Evolutionary conservation across 2,329 filamentous ascomycete genomes (phyloP), one percentile per base, ranked within the genome.

Genomic region (Talaromyces sp.): DNA sequence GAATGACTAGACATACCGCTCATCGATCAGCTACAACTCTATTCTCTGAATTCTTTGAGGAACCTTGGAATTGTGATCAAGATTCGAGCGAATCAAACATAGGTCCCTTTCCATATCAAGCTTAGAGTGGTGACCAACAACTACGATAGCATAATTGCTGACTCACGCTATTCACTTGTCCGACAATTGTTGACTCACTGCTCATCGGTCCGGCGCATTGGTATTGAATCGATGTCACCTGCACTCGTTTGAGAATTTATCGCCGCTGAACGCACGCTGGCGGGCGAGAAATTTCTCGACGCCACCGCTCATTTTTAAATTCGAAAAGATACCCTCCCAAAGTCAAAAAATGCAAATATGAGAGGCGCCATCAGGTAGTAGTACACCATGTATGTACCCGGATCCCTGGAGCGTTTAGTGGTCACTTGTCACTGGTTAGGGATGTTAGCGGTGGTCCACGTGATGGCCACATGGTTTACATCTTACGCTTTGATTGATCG

Each of bases 381-480:
- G 19, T 25, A 25, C 25, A 17, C 31, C 49, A 50, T 50, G 47
- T 50, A 17, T 15, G 10, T 49, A 50, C 47, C 8, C 25, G 15
- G 52, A 57, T 35, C n/a, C 19, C 4, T 11, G 17, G 52, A 9
- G 31, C n/a, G 52, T 22, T 25, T n/a, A 22, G 33, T 31, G 47
- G 47, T 31, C 22, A 56, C 52, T 31, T 22, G 47, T 31, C 22
- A 56, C 52, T 56, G 49, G 31, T 35, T 27, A 35, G 50, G 33
- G 19, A 57, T 31, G 33, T 1, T 1, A 35, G 22, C 33, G 33
- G 27, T 22, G 52, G 31, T 22, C 33, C 54, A 37, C 54, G 54
- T 57, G 50, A 33, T n/a, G 50, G 50, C 50, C 50, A 54, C 50
- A 54, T 54, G 54, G 35, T 57, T 31, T 19, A 37, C 49, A 31